Base-by-base conservation (phyloP, 306 rosid genomes). In the Malus sieversii region DNA sequence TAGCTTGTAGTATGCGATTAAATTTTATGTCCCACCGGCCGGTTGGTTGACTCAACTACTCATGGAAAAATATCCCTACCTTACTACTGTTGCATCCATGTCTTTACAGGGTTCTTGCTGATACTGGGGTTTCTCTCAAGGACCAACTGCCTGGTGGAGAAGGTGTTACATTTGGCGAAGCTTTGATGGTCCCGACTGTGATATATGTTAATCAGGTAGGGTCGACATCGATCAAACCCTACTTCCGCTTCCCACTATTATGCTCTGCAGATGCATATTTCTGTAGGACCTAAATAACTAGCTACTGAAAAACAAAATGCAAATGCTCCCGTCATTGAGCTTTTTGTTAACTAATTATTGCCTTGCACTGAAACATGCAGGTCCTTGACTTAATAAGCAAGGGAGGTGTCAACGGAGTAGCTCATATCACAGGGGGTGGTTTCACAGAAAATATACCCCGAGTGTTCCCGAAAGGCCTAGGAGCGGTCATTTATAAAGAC, bases 391-490 rank as follows among this genome's bases (percentile, higher is more conserved):
- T 95, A 35, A 71, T 90, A 61, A 86, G 87, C 82, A 85, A 84
- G 74, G 98, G 98, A 75, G 96, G 98, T 70, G 85, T 95, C 48
- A 95, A 90, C 71, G 96, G 96, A 71, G 84, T 94, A 10, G 93
- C 98, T 70, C 97, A 90, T 77, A 83, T 92, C 82, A 92, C 97
- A 0, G 97, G 98, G 6, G 98, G 98, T 16, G 98, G 97, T 77
- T 92, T 94, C 52, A 92, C 98, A 1, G 98, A 95, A 72, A 90
- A 90, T 69, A 95, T 95, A 66, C 98, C 98, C 14, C 86, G 96
- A 52, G 90, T 95, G 30, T 92, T 95, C 76, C 98, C 97, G 10
- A 80, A 92, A 61, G 93, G 97, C 77, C 90, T 87, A 11, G 97
- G 98, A 33, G 95, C 95, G 76, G 45, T 74, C 66, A 84, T 95